Evolutionary conservation across 441 rosid species (phyloP), one percentile per base, ranked within the genome.

Genomic region (Kokia cookei): DNA sequence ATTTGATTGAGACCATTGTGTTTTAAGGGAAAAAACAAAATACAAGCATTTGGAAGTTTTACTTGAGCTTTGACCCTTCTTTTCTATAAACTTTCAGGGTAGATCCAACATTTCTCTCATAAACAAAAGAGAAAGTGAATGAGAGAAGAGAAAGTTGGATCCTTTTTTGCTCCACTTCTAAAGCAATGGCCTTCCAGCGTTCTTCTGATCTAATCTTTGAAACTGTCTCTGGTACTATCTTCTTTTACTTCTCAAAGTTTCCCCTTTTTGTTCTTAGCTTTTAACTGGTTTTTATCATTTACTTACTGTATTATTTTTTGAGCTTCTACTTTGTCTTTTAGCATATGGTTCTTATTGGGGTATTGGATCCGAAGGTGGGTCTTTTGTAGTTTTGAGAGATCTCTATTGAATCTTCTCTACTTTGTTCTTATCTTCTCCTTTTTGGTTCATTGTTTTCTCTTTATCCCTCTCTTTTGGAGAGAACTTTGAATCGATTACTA

Each of bases 31-130:
- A 73, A 76, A 69, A 69, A 54, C 24, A 54, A 55, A 65, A 55
- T 65, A 40, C 57, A 65, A 15, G 55, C 77, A 75, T 75, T 58
- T 58, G 63, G 24, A 22, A 22, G 60, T 55, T 54, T 54, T 58
- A 51, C 88, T 87, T 85, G 82, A 37, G 73, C 86, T 86, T 84
- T 88, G 87, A 88, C 89, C 86, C 86, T 72, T 73, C 72, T 61
- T 40, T 76, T 64, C 65, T 79, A 78, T 79, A 77, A 57, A 2
- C 51, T 73, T 69, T 47, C 71, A 26, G 12, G 62, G 62, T 24
- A 26, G 62, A 24, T 26, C 62, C 35, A 58, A 4, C n/a, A 15
- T 58, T 0, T 58, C 63, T 58, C 35, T 24, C 35, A 24, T 6
- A 24, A 10, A 57, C 62, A 57, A 22, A 57, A 57, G 26, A 45